A percentile compares a stretch with the other conserved stretches of the same genome.
Conservation (phyloP, 768 basidiomycete genomes). For the Cyathus striatus region DNA sequence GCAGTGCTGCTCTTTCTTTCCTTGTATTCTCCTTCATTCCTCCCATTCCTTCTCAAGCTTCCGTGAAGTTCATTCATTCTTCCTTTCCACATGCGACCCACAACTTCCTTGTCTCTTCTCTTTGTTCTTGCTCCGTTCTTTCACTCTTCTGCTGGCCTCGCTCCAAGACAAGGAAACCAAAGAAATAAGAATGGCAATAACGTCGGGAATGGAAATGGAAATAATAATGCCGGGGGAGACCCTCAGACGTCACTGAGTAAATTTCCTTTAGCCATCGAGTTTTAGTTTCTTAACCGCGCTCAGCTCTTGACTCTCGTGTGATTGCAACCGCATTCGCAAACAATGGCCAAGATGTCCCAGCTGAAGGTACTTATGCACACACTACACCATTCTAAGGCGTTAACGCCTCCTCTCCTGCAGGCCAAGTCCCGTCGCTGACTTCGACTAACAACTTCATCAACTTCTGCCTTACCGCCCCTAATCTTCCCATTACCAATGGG, state of each 20-base stretch:
- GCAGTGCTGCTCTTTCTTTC: conserved; percentile 41
- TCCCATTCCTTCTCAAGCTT: conserved; percentile 37
- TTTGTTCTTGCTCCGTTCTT: conserved; percentile 34
- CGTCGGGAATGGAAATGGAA: conserved; percentile 14
- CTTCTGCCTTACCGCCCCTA: conserved; percentile 36
- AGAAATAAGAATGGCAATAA: conserved; percentile 6
- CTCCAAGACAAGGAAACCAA: conserved; percentile 13
- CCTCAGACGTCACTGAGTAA: conserved; percentile 41
- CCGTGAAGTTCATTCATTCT: conserved; percentile 34
- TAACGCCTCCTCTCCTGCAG: conserved; percentile 13
- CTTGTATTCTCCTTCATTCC: conserved; percentile 19
- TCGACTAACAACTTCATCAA: conserved; percentile 60
- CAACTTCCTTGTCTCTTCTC: conserved; percentile 31
- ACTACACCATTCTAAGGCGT: neutral
- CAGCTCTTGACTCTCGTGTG: conserved; percentile 47
- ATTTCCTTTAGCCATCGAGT: conserved; percentile 6
- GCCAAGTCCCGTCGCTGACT: conserved; percentile 43
- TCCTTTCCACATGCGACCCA: conserved; percentile 46
- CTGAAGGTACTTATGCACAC: conserved; percentile 19
- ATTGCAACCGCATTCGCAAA: conserved; percentile 46
- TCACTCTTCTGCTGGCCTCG: conserved; percentile 25
- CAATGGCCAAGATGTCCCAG: conserved; percentile 38
- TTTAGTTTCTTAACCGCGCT: conserved; percentile 7
- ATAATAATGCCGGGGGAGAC: conserved; percentile 19
- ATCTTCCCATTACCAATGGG: conserved; percentile 49